Base-by-base conservation (phyloP, 2,329 filamentous ascomycete genomes). In the Rhynchosporium secalis region DNA sequence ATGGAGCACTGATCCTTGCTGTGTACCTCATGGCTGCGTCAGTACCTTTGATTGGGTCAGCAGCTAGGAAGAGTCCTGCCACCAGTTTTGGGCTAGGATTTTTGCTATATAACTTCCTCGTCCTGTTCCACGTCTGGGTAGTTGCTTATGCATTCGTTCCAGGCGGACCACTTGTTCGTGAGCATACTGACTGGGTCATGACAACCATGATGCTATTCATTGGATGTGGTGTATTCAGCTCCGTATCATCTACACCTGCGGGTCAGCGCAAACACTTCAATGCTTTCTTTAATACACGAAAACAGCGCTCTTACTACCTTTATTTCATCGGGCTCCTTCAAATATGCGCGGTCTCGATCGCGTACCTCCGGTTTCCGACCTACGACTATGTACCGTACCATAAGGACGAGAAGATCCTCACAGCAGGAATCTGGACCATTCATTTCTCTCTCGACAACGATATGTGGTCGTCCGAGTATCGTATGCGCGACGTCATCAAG, bases 91-190 rank as follows among this genome's bases (percentile, higher is more conserved):
- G 94, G 2, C 74, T 96, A 13, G 94, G 90, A 3, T 97, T 96
- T 78, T 78, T 97, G 58, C 76, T 96, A 55, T 99, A 98, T 80
- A 96, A 98, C 76, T 83, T 98, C 71, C 79, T 98, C 78, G 88
- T 97, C 4, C 84, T 99, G n/a, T 96, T 96, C 80, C 94, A 98
- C 73, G 92, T 97, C 60, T 99, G 95, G 95, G 90, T 97, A 41
- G 95, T 99, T 10, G 95, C 95, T 2, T 99, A 99, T 72, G 95
- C 95, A 12, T 99, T 99, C 70, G 95, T 99, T 3, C 95, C 95
- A 1, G 95, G 95, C 57, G 95, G 95, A 1, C 92, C 92, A 3
- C 83, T 96, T 0, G 90, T 99, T 48, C 88, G 95, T 49, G 95
- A 99, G 75, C 93, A 88, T 73, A 99, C 93, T 1, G 94, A 98